phyloP scores from a whole-genome alignment of 1,284 basidiomycete genomes.

The Rhizopogon hawkerae region DNA sequence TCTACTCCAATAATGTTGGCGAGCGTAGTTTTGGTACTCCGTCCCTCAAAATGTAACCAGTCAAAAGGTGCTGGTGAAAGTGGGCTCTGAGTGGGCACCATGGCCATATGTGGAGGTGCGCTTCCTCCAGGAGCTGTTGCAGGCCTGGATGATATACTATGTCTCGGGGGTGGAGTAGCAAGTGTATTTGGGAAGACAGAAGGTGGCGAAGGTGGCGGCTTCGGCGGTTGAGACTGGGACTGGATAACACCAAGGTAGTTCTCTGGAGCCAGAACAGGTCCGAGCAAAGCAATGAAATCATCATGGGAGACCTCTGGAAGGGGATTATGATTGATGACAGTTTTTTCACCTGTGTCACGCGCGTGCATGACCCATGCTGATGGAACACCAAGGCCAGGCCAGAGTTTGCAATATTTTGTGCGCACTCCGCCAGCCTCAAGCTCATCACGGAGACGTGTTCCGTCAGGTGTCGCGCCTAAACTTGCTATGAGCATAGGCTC shows the following conservation, averaged over 20 bases:
- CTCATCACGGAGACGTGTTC: constrained; percentile 49
- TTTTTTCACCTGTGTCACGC: constrained; percentile 55
- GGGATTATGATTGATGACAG: constrained; percentile 77
- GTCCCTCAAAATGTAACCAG: constrained; percentile 76
- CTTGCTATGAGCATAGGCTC: constrained; percentile 67
- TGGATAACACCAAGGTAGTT: constrained; percentile 41
- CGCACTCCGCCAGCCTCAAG: constrained; percentile 60
- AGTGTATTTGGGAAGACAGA: constrained; percentile 30
- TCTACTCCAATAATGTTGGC: constrained; percentile 70
- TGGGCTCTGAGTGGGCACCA: constrained; percentile 30
- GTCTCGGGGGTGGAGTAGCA: constrained; percentile 27
- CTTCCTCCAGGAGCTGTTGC: constrained; percentile 6
- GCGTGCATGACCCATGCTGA: constrained; percentile 74
- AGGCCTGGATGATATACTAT: constrained; percentile 20
- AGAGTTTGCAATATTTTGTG: constrained; percentile 65
- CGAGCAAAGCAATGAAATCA: constrained; percentile 69
- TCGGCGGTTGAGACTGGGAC: constrained; percentile 14
- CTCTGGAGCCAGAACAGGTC: constrained; percentile 69
- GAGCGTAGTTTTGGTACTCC: constrained; percentile 65
- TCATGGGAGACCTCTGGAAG: constrained; percentile 76
- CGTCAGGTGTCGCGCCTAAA: constrained; percentile 63
- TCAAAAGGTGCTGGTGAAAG: constrained; percentile 68
- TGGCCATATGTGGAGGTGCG: constrained; percentile 7
- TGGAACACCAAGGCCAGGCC: constrained; percentile 62
- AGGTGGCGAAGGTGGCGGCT: constrained; percentile 28